phyloP scores from a whole-genome alignment of 2,329 filamentous ascomycete genomes.

The Colletotrichum agaves region DNA sequence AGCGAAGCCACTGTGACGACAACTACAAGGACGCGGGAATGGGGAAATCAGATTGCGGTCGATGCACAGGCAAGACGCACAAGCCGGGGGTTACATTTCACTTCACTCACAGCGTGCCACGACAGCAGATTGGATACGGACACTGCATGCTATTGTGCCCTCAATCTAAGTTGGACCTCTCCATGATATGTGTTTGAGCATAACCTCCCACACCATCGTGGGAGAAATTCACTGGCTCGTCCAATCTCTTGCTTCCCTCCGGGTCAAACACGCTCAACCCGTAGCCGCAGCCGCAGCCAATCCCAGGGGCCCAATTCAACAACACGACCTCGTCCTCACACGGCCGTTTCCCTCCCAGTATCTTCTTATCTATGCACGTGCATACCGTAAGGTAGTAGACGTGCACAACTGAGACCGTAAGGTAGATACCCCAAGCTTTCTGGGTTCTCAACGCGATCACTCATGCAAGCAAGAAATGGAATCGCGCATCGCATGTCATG shows the following conservation, averaged over 20 bases:
- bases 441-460: slow-evolving; percentile 4
- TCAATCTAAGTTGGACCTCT: too few species aligned
- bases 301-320: slow-evolving; percentile 22
- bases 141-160: neutral
- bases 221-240: slow-evolving; percentile 12
- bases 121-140: neutral
- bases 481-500: slow-evolving; percentile 8
- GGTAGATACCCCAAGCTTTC: neutral
- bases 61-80: slow-evolving; percentile 12
- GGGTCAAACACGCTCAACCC: neutral
- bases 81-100: neutral
- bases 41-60: slow-evolving; percentile 5
- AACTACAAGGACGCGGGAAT: slow-evolving; percentile 13
- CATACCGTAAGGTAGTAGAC: too few species aligned
- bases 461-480: slow-evolving; percentile 27
- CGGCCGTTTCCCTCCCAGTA: neutral
- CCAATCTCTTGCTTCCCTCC: slow-evolving; percentile 8
- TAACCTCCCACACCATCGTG: slow-evolving; percentile 27
- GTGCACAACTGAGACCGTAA: too few species aligned
- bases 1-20: slow-evolving; percentile 23
- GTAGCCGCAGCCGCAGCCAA: slow-evolving; percentile 19
- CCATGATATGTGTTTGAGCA: slow-evolving; percentile 24
- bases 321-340: slow-evolving; percentile 24
- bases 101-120: neutral
- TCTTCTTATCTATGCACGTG: neutral